Evolutionary conservation across 495 filamentous ascomycete species (phyloP).

Genomic region (Trichoderma orchidacearum): DNA sequence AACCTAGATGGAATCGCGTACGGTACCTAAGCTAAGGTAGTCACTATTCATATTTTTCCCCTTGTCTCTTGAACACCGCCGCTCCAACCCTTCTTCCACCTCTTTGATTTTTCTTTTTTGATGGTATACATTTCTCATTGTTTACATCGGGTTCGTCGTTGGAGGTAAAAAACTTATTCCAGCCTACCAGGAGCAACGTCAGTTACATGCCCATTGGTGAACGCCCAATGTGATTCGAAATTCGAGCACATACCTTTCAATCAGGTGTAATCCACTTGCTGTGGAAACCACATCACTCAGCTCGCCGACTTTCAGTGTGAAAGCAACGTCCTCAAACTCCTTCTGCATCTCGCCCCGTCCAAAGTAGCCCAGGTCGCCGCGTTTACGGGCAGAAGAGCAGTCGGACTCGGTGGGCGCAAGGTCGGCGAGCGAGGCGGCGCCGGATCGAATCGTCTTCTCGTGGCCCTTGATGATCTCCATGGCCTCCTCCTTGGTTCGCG

Average conservation of each 20-base stretch:
- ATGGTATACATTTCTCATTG: background rate
- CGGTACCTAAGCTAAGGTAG: no score
- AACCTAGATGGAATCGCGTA: no score
- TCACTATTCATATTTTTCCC: no score
- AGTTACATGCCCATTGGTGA: background rate
- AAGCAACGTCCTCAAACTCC: slow-evolving; percentile 93
- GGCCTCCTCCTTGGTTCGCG: slow-evolving; percentile 76
- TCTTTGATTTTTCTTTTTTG: background rate
- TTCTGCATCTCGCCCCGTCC: slow-evolving; percentile 93
- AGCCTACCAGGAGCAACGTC: slow-evolving; percentile 4
- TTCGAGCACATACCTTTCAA: slow-evolving; percentile 57
- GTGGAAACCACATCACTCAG: slow-evolving; percentile 80
- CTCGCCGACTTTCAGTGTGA: slow-evolving; percentile 71
- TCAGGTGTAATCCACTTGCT: slow-evolving; percentile 89
- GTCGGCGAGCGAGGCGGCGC: slow-evolving; percentile 55
- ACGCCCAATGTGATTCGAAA: no score
- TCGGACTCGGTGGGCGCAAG: slow-evolving; percentile 82
- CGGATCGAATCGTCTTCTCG: slow-evolving; percentile 57
- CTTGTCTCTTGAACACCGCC: no score
- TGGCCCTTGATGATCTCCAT: slow-evolving; percentile 58
- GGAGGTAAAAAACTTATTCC: slow-evolving; percentile 4
- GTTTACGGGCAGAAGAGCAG: slow-evolving; percentile 87
- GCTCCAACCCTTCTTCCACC: background rate
- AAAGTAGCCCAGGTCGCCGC: slow-evolving; percentile 91
- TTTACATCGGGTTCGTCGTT: background rate